Evolutionary conservation across 164 flowering plant species (phyloP).

Genomic region (Dillenia turbinata): DNA sequence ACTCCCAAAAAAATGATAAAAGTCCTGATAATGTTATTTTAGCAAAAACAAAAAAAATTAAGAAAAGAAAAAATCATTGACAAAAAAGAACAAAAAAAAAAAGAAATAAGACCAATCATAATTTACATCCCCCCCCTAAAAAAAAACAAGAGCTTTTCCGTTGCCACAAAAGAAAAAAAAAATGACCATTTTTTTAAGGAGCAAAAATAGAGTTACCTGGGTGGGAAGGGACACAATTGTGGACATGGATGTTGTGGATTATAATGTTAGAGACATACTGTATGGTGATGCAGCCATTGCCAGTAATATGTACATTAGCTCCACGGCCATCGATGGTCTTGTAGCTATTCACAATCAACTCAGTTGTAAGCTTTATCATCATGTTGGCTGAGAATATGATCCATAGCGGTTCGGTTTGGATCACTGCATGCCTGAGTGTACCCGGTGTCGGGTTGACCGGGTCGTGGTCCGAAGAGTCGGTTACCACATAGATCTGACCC

Average conservation of each 20-base stretch:
- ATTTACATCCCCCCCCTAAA: too few relatives aligned
- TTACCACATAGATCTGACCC: slow-evolving; percentile 69
- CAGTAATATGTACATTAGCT: slow-evolving; percentile 55
- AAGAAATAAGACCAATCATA: too few relatives aligned
- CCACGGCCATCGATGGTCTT: slow-evolving; percentile 92
- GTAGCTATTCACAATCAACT: slow-evolving; percentile 63
- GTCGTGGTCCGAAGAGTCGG: slow-evolving; percentile 66
- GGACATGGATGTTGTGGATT: slow-evolving; percentile 68
- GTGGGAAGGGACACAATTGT: slow-evolving; percentile 51
- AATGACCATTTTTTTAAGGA: too few relatives aligned
- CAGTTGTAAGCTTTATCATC: slow-evolving; percentile 60
- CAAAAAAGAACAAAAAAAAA: too few relatives aligned
- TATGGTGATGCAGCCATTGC: slow-evolving; percentile 64
- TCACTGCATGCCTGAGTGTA: slow-evolving; percentile 67
- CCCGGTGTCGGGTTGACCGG: slow-evolving; percentile 60
- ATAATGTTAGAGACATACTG: slow-evolving; percentile 63
- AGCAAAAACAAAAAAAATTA: too few relatives aligned
- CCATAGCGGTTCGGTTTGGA: slow-evolving; percentile 73
- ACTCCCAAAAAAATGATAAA: too few relatives aligned
- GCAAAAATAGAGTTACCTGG: slow-evolving; percentile 23
- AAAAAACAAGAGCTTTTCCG: too few relatives aligned
- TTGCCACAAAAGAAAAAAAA: too few relatives aligned
- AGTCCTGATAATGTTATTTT: too few relatives aligned
- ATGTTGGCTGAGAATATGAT: slow-evolving; percentile 57
- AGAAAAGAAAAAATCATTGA: too few relatives aligned